Percentiles rank a stretch among this genome's conserved stretches.
These are phyloP conservation scores for Scenedesmus sp. DNA, from an alignment of 163 green algal genomes.

Conservation along the genomic window DNA sequence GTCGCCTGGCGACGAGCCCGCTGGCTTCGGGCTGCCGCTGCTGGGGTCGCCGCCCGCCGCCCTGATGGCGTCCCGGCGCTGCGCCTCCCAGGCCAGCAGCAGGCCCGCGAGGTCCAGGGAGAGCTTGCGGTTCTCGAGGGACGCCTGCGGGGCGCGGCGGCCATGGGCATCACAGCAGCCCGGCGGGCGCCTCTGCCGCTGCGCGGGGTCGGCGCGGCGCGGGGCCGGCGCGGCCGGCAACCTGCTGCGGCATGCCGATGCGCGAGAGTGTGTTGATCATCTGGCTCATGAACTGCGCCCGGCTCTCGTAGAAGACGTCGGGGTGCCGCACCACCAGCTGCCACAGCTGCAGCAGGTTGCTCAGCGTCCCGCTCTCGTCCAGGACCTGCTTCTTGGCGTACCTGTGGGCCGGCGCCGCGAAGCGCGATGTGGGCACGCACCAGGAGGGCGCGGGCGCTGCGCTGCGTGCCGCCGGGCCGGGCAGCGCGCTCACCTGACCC, in stretches of 20 bases:
- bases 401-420: no score
- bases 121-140: constrained; percentile 84
- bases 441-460: no score
- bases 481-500: constrained; percentile 30
- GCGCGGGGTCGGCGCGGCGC: no score
- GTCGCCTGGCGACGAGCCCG: no score
- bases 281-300: constrained; percentile 86
- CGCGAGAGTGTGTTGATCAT: constrained; percentile 90
- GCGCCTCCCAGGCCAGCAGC: constrained; percentile 87
- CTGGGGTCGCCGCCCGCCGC: constrained; percentile 25
- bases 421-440: no score
- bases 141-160: constrained; percentile 11
- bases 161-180: no score
- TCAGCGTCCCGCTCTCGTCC: constrained; percentile 8
- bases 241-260: constrained; percentile 75
- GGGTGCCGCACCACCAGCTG: constrained; percentile 51
- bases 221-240: no score
- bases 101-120: constrained; percentile 89
- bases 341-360: constrained; percentile 54
- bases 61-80: constrained; percentile 38
- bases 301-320: constrained; percentile 82
- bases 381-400: constrained; percentile 57
- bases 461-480: no score
- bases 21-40: no score
- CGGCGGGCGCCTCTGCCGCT: no score